Conservation (phyloP, 306 rosid genomes). For the Rosa chinensis region DNA sequence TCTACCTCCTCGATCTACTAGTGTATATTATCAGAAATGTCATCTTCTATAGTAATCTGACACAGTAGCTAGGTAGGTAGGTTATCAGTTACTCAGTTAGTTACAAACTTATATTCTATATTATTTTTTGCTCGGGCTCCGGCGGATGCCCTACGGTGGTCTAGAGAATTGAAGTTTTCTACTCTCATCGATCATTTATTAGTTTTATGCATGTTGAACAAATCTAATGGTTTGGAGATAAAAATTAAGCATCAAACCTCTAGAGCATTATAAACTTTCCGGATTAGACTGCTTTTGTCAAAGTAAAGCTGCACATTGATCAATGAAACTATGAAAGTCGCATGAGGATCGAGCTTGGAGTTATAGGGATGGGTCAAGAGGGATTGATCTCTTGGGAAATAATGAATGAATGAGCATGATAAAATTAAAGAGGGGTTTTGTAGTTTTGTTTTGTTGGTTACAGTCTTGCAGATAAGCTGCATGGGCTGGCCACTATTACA, state of each 20-base stretch:
- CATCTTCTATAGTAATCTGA: neutral
- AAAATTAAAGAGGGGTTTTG: neutral
- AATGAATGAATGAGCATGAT: neutral
- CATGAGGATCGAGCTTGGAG: slow-evolving; percentile 8
- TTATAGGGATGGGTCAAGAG: slow-evolving; percentile 9
- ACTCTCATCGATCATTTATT: neutral
- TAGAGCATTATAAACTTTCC: too few relatives aligned
- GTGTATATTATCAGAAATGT: neutral
- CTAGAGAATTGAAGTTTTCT: neutral
- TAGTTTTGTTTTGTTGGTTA: neutral
- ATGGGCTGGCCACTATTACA: neutral
- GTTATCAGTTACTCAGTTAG: neutral
- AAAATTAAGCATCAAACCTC: neutral
- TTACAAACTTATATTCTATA: neutral
- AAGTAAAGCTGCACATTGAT: neutral
- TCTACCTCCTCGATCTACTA: neutral
- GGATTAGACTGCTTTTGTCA: neutral
- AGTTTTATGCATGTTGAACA: neutral
- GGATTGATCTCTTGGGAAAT: neutral
- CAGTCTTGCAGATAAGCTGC: slow-evolving; percentile 7
- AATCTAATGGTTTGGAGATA: neutral
- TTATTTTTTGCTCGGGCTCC: neutral
- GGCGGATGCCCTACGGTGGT: too few relatives aligned
- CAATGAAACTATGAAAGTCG: slow-evolving; percentile 21
- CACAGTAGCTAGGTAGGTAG: neutral